Base-by-base conservation (phyloP, 2,329 filamentous ascomycete species). In the Harringtonia aguacate region DNA sequence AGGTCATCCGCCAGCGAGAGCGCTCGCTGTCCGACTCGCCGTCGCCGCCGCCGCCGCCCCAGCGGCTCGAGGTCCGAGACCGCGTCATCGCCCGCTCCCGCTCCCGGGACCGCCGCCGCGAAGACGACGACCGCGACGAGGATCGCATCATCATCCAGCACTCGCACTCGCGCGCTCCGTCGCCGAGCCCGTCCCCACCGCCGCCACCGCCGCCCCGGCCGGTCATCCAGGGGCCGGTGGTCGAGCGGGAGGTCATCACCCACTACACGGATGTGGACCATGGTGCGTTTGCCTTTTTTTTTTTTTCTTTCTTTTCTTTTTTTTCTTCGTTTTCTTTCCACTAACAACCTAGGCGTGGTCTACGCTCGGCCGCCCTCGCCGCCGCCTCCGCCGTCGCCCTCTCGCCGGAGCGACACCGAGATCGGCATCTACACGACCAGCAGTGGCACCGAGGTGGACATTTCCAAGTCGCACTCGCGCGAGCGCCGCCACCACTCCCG, bases 241-340 rank as follows among this genome's bases (percentile, higher is more conserved):
- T 94, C 53, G 85, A 90, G 62, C 79, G 90, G 56, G 86, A 95
- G 58, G 80, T 94, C 46, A 89, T 94, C 52, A 94, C 86, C 0
- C 86, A 92, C 63, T 90, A 92, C 59, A 76, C 81, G 46, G 84
- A 90, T 57, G 83, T 94, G 53, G 85, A 94, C 57, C 86, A 94
- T 63, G 88, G 85, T 86, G 69, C 58, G 78, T 61, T 39, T 13
- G 14, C 15, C 10, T 13, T 18, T 27, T 5, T 13, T 39, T 30
- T 15, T 31, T 18, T 18, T n/a, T 22, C 17, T 18, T 24, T 20
- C 5, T 9, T 18, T 4, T 3, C 14, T 36, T n/a, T 30, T 9
- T 18, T 14, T 30, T 10, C 12, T 14, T 41, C n/a, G 8, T 4
- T 45, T 22, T 29, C 34, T 10, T 18, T 13, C 13, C 39, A n/a